Evolutionary conservation across 352 stramenopile species (phyloP).

Genomic region (Phytophthora palmivora): DNA sequence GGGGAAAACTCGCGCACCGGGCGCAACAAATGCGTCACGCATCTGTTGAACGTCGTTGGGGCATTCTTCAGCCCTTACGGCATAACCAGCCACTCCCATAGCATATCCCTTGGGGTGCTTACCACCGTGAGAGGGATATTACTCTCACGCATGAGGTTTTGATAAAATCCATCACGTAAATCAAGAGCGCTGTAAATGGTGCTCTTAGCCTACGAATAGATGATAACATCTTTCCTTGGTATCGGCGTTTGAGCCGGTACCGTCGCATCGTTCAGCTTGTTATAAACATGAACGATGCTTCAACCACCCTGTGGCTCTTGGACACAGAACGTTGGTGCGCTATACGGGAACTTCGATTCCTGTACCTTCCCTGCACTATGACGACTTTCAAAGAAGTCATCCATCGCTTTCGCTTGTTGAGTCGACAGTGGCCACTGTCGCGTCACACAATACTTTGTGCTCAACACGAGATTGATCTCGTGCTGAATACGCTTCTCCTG

Average conservation of each 20-base stretch:
- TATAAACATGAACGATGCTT: constrained; percentile 11
- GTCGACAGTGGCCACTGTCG: too few relatives aligned
- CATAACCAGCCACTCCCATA: too few relatives aligned
- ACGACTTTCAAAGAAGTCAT: too few relatives aligned
- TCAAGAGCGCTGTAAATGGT: background rate
- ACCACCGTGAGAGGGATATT: background rate
- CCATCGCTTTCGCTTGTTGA: too few relatives aligned
- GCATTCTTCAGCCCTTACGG: too few relatives aligned
- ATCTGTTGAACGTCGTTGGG: too few relatives aligned
- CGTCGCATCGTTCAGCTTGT: constrained; percentile 9
- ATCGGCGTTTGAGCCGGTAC: constrained; percentile 3
- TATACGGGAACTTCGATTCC: constrained; percentile 10
- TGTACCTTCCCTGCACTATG: background rate
- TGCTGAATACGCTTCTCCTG: too few relatives aligned
- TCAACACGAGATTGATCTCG: too few relatives aligned
- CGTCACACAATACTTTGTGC: too few relatives aligned
- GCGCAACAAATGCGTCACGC: too few relatives aligned
- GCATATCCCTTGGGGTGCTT: background rate
- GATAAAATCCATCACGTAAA: background rate
- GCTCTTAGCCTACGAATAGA: background rate
- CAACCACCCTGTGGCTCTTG: constrained; percentile 2
- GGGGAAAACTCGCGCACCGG: too few relatives aligned
- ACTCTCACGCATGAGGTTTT: background rate
- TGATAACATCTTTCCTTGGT: constrained; percentile 3
- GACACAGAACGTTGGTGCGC: constrained; percentile 7